Evolutionary conservation across 2,329 filamentous ascomycete genomes (phyloP), one percentile per base, ranked within the genome.

Genomic region (Ophiostoma fasciatum): DNA sequence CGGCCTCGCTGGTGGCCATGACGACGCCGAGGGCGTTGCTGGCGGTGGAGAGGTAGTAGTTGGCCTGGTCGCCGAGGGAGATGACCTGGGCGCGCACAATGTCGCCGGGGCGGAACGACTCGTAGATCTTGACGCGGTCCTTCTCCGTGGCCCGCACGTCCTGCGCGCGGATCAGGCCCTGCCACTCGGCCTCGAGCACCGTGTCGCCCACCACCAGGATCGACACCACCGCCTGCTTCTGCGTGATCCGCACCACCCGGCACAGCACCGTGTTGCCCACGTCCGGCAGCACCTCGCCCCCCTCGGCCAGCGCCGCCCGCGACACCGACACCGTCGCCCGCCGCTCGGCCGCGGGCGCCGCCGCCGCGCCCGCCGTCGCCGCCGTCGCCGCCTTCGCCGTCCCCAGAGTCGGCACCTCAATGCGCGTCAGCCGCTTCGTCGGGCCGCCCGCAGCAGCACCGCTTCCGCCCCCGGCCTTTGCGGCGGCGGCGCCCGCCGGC

Each of bases 141-240:
- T 94, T 94, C 61, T 98, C 90, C 14, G 90, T 94, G 4, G 85
- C 84, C 38, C 90, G 71, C 23, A 98, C 83, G 53, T 98, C 90
- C 60, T 96, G 88, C 43, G 78, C 74, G 14, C 85, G 71, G 41
- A 94, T 85, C 42, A 92, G 62, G 5, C 82, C 85, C 58, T 84
- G 79, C 71, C 87, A 92, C 47, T 85, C 79, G 34, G 83, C 80
- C 46, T 81, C 71, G 42, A 82, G 64, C 28, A 82, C 77, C 10
- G 68, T 70, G 49, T 77, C 67, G 39, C 81, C 74, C 19, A 94
- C 79, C 40, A 88, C 79, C 41, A 94, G 69, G 47, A 96, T 94
- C 17, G 80, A 78, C 36, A 92, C 78, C 19, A 78, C 80, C 6
- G 84, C 87, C 61, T 94, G 85, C 43, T 81, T 75, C 31, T 82